Base-by-base conservation (phyloP, 805 yeast species). In the Diddensiella caesifluorescens region DNA sequence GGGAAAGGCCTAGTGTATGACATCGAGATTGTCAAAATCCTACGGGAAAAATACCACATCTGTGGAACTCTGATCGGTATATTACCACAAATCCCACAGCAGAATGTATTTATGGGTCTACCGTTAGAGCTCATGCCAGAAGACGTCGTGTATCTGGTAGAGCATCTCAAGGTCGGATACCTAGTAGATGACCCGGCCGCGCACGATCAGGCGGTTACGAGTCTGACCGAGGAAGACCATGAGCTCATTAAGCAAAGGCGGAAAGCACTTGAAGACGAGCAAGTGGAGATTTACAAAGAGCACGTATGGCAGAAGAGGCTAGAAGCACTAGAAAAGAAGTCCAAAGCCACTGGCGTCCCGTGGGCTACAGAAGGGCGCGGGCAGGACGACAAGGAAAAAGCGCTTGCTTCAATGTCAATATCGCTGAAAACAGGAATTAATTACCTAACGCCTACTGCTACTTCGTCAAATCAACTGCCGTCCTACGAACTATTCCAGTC, bases 1-100 rank as follows among this genome's bases (percentile, higher is more conserved):
- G 68, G 67, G 10, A 54, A 67, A 39, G 77, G 80, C 0, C 57
- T 83, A 25, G 65, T 88, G 4, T 88, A 82, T 55, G 72, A 74
- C 43, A 50, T 81, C 1, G 71, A 70, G 0, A 74, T 70, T 38
- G 68, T 84, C 38, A 70, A 71, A 50, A 42, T 41, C 18, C 67
- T 88, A 4, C 67, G 97, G 18, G 67, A 63, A 35, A 42, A 68
- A 2, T 62, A 73, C 32, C 85, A 86, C 10, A 71, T 92, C 1
- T 70, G 79, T 18, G 98, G 98, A 0, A 76, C 81, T 1, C 66
- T 90, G 12, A 64, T 76, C 0, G 98, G 98, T 0, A 83, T 96
- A 0, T 64, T 92, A 22, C 84, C 96, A 0, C 71, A 78, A 35
- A 87, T 89, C n/a, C 92, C 97, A 2, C 98, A 92, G 59, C 98